Evolutionary conservation across 768 basidiomycete species (phyloP).

Genomic region (Pleurotus cornucopiae): DNA sequence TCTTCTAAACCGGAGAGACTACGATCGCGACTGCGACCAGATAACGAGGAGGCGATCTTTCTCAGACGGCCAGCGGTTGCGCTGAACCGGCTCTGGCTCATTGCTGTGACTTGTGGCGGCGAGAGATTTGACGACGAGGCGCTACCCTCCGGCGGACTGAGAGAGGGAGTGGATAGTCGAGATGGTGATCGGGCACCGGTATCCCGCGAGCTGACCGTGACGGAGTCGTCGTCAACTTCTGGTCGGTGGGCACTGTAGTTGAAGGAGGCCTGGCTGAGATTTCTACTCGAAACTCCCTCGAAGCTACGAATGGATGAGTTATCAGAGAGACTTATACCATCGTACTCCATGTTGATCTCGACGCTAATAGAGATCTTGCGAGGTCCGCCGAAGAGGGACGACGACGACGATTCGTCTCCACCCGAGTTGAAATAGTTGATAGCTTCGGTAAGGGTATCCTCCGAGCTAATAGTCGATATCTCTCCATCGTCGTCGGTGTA

Average conservation of each 20-base stretch:
- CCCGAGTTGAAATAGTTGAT: conserved; percentile 76
- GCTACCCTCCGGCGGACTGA: conserved; percentile 7
- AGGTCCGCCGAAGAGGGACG: conserved; percentile 60
- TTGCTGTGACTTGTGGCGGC: not conserved
- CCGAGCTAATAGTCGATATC: conserved; percentile 60
- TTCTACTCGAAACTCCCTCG: conserved; percentile 64
- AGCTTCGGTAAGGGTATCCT: conserved; percentile 79
- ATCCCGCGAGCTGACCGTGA: conserved; percentile 74
- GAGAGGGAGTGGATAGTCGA: conserved; percentile 3
- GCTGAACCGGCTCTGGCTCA: not conserved
- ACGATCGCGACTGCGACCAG: not conserved
- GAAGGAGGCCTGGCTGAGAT: conserved; percentile 55
- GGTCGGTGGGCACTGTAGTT: conserved; percentile 36
- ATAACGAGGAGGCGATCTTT: conserved; percentile 4
- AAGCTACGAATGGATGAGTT: conserved; percentile 77
- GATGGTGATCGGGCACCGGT: conserved; percentile 29
- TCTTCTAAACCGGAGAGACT: not conserved
- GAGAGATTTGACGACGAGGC: conserved; percentile 9
- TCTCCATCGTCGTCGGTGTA: conserved; percentile 92
- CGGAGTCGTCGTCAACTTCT: conserved; percentile 65
- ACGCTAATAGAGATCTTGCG: conserved; percentile 76
- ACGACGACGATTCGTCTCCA: conserved; percentile 73
- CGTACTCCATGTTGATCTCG: conserved; percentile 80
- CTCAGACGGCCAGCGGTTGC: conserved; percentile 8
- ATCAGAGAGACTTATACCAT: conserved; percentile 88